A percentile compares a stretch with the other conserved stretches of the same genome.
These are phyloP conservation scores for Axilococcus clingmanii DNA, from an alignment of 139 green algal species.

Conservation along the genomic window DNA sequence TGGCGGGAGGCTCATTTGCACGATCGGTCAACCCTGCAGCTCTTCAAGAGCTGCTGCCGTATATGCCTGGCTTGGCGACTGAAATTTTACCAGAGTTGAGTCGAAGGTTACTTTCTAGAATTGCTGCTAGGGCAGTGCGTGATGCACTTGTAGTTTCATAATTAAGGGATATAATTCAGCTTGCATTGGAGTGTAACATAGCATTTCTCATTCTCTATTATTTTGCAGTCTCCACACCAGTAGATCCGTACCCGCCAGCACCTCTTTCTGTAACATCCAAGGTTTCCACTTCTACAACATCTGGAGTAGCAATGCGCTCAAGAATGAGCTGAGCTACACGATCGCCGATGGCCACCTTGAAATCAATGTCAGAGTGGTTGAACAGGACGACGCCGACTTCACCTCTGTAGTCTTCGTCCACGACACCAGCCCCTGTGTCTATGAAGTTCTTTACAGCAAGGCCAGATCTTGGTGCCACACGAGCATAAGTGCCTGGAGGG, in stretches of 20 bases:
- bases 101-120: slow-evolving; percentile 40
- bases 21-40: slow-evolving; percentile 4
- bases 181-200: neutral
- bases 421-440: slow-evolving; percentile 89
- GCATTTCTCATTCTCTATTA: slow-evolving; percentile 5
- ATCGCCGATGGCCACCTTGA: slow-evolving; percentile 75
- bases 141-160: slow-evolving; percentile 50
- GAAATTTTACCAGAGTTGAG: slow-evolving; percentile 73
- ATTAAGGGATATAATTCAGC: neutral
- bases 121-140: slow-evolving; percentile 61
- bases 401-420: slow-evolving; percentile 96
- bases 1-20: slow-evolving; percentile 29
- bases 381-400: slow-evolving; percentile 93
- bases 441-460: slow-evolving; percentile 95
- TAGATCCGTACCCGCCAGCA: slow-evolving; percentile 89
- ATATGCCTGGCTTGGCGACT: slow-evolving; percentile 66
- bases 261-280: slow-evolving; percentile 83
- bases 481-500: slow-evolving; percentile 85
- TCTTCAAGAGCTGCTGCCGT: slow-evolving; percentile 59
- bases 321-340: slow-evolving; percentile 92
- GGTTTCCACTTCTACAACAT: slow-evolving; percentile 85
- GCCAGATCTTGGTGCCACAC: slow-evolving; percentile 89
- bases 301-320: slow-evolving; percentile 86
- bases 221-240: slow-evolving; percentile 52
- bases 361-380: slow-evolving; percentile 87